Evolutionary conservation across 2,329 filamentous ascomycete genomes (phyloP), one percentile per base, ranked within the genome.

Genomic region (Bipolaris bicolor): DNA sequence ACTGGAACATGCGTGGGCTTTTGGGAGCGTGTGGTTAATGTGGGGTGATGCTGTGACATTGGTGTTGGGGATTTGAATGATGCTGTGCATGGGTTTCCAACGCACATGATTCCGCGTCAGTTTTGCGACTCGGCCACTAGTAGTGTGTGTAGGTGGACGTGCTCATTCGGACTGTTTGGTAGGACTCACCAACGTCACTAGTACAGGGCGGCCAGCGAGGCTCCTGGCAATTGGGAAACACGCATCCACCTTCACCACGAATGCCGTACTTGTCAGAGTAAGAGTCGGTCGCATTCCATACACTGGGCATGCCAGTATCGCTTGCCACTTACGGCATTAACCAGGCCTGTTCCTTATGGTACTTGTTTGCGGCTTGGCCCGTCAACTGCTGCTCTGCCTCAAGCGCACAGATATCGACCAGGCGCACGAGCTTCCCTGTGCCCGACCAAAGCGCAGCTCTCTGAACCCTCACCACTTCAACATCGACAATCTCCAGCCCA

Each of bases 51-150:
- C 9, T 26, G 20, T 37, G 7, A 47, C 31, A 3, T 31, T 13
- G 11, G 18, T 11, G 33, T 36, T 26, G 20, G 13, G 9, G 10
- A 37, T 16, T 16, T 22, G 13, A 15, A 13, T 45, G 5, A 40
- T 52, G 40, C 36, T 41, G 13, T 39, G 22, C 15, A 24, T 45
- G 20, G 26, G 22, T 16, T 18, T 10, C 33, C 16, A 20, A 18
- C 15, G 48, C 49, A 57, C 54, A 47, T 60, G 57, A 51, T 41
- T 33, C 24, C 57, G 57, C 57, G 57, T 60, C 48, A 53, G 49
- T 60, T 60, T 60, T 60, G 54, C 45, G 49, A 57, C 29, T 41
- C 34, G 49, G 36, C 45, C 46, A 43, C 40, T 57, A 46, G 36
- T 29, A 49, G 40, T 29, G 24, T 48, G 20, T 22, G 7, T 15